Evolutionary conservation across 768 basidiomycete genomes (phyloP).

Genomic region (Chalciporus pseudorubinellus): DNA sequence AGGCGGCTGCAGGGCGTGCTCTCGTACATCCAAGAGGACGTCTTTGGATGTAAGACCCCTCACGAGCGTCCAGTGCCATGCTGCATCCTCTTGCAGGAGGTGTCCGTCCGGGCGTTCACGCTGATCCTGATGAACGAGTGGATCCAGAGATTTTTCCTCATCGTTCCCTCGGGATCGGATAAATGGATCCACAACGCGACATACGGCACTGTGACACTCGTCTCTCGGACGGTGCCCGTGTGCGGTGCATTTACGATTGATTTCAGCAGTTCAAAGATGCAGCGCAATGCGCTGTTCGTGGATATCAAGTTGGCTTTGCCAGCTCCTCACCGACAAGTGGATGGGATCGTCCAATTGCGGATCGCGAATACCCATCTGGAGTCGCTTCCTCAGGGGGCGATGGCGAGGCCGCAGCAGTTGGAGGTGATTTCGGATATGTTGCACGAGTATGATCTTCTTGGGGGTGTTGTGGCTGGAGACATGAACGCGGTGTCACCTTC

Average conservation of each 20-base stretch:
- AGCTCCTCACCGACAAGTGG: conserved; percentile 28
- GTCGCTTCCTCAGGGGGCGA: conserved; percentile 49
- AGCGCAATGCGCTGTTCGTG: conserved; percentile 55
- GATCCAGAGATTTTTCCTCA: conserved; percentile 58
- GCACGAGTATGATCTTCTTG: conserved; percentile 44
- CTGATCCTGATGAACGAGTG: conserved; percentile 55
- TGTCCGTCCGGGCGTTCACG: conserved; percentile 43
- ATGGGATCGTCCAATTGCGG: conserved; percentile 47
- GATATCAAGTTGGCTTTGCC: conserved; percentile 49
- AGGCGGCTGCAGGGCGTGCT: conserved; percentile 50
- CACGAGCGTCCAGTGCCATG: conserved; percentile 52
- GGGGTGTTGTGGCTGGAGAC: conserved; percentile 67
- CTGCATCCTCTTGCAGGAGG: conserved; percentile 70
- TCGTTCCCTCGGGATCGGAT: conserved; percentile 51
- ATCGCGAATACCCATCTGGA: conserved; percentile 77
- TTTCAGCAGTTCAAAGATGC: conserved; percentile 50
- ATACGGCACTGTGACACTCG: conserved; percentile 73
- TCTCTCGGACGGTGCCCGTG: conserved; percentile 55
- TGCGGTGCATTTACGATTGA: conserved; percentile 47
- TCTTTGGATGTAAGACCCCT: conserved; percentile 45
- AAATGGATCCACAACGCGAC: conserved; percentile 51
- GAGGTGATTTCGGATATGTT: conserved; percentile 49
- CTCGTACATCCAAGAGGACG: conserved; percentile 51
- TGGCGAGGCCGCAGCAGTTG: conserved; percentile 50
- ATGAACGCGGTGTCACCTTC: conserved; percentile 61